Base-by-base conservation (phyloP, 2,329 filamentous ascomycete genomes). In the Fusarium nisikadoi region DNA sequence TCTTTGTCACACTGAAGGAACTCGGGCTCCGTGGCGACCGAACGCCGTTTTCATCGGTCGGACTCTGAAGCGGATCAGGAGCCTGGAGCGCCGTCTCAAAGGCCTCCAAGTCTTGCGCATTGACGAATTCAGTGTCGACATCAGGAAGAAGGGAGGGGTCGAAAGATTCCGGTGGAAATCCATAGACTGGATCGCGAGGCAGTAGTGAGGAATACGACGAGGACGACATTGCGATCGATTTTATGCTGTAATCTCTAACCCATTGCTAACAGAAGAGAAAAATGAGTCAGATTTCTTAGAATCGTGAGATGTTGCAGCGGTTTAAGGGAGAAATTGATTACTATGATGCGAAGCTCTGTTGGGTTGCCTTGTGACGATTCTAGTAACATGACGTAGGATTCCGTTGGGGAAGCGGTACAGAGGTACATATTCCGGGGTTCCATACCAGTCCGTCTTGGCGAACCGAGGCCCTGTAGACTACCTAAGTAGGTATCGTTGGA, bases 21-120 rank as follows among this genome's bases (percentile, higher is more conserved):
- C 79, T 80, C 13, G 79, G 75, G 67, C 82, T 84, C 56, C 79
- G 83, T 62, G 82, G 83, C 61, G 83, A 84, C 71, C 75, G 85
- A 68, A 77, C 80, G 80, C 83, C 79, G 9, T 75, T 74, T 46
- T 86, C 84, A 50, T 92, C 90, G 53, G 87, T 83, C 53, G 88
- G 86, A 17, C 87, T 90, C 39, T 92, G 90, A 43, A 91, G 87
- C 3, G 89, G 89, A 69, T 97, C 94, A 1, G 95, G 94, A 3
- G 93, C 93, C n/a, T 90, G 88, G 13, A 98, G 88, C 12, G 95
- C 95, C 65, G 89, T 89, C 68, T 92, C 91, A 80, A 98, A 98
- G 60, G 92, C 91, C 41, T 88, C 86, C 36, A 97, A 85, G 78
- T 97, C 92, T 65, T 89, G 89, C 43, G 91, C 85, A 47, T 88